These are phyloP conservation scores for Begonia masoniana DNA, from an alignment of 306 rosid genomes.

Conservation along the genomic window DNA sequence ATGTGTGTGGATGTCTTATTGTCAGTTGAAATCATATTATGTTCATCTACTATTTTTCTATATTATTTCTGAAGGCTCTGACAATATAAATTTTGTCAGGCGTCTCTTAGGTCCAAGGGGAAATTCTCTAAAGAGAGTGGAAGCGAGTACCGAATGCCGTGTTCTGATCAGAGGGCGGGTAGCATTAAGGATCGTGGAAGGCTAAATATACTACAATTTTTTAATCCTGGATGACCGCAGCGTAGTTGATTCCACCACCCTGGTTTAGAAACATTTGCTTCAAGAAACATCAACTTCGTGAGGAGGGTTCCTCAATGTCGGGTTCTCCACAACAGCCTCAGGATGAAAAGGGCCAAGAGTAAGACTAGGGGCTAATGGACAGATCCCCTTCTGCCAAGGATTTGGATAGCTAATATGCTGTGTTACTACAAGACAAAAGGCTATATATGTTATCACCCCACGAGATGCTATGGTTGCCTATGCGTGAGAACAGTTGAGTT, in stretches of 20 bases:
- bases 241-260: not conserved
- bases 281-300: slow-evolving; percentile 96
- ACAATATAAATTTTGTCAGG: too few relatives aligned
- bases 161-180: slow-evolving; percentile 98
- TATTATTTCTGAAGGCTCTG: too few relatives aligned
- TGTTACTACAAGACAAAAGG: too few relatives aligned
- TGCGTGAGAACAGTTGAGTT: too few relatives aligned
- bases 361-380: slow-evolving; percentile 63
- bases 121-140: slow-evolving; percentile 98
- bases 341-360: slow-evolving; percentile 99
- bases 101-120: too few relatives aligned
- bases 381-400: too few relatives aligned
- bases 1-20: too few relatives aligned
- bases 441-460: not conserved
- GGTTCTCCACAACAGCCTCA: slow-evolving; percentile 93
- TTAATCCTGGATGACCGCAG: not conserved
- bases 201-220: slow-evolving; percentile 31
- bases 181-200: slow-evolving; percentile 86
- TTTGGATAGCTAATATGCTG: too few relatives aligned
- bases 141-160: slow-evolving; percentile 86
- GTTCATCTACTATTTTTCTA: too few relatives aligned
- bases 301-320: slow-evolving; percentile 92
- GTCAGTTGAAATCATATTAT: too few relatives aligned
- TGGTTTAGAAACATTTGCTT: slow-evolving; percentile 66
- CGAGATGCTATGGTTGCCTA: slow-evolving; percentile 42